Evolutionary conservation across 208 protist species (phyloP).

Genomic region (Leishmania amazonensis): DNA sequence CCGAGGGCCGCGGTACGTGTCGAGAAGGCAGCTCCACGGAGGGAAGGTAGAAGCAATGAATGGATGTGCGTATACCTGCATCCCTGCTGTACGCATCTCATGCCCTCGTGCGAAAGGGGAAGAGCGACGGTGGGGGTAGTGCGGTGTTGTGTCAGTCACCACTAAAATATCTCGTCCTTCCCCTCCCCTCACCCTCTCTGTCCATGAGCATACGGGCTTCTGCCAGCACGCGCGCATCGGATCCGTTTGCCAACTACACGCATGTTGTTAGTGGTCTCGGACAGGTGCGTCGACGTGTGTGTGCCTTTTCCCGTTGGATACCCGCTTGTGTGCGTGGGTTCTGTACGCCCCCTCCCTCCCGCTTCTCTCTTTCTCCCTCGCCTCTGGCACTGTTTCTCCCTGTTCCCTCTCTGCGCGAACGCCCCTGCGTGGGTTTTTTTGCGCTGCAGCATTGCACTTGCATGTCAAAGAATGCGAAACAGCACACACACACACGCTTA

Average conservation of each 20-base stretch:
- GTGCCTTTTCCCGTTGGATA: not conserved
- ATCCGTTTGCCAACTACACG: not conserved
- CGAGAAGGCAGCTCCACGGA: not conserved
- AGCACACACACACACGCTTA: not conserved
- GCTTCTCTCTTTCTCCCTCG: not conserved
- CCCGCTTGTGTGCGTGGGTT: not conserved
- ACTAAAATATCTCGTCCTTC: not conserved
- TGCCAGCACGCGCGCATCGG: not conserved
- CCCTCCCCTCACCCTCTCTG: not conserved
- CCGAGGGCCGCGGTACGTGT: not conserved
- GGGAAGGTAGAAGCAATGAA: not conserved
- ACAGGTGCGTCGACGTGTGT: not conserved
- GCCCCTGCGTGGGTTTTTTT: not conserved
- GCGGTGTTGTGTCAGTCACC: not conserved
- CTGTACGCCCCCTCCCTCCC: not conserved
- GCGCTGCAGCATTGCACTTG: not conserved
- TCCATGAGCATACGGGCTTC: not conserved
- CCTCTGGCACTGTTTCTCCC: not conserved
- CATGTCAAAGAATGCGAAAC: not conserved
- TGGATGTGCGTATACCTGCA: not conserved
- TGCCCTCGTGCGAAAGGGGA: not conserved
- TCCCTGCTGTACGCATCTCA: not conserved
- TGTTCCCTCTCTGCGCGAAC: not conserved
- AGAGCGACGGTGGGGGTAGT: not conserved
- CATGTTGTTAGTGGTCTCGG: not conserved